Base-by-base conservation (phyloP, 2,329 filamentous ascomycete genomes). In the Talaromyces sp. region DNA sequence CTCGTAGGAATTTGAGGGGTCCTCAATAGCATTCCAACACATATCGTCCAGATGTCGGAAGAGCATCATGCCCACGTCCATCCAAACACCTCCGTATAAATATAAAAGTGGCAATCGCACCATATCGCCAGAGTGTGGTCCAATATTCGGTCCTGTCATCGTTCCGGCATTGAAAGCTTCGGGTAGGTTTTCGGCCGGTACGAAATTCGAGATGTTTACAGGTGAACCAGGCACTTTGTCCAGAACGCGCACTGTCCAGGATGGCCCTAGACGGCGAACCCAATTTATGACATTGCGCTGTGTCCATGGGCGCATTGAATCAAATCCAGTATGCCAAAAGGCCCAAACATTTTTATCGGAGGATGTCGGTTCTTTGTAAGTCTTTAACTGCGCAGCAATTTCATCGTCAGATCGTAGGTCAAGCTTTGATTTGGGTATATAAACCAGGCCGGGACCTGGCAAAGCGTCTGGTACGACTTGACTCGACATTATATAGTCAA, bases 61-160 rank as follows among this genome's bases (percentile, higher is more conserved):
- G 0, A 79, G 64, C 17, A 77, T 73, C 41, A 65, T 69, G 4
- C 75, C 74, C 5, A 77, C 73, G 57, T 78, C 75, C 60, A 77
- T 68, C 66, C 70, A 76, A 0, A 70, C 72, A 21, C 76, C 75
- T 6, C 75, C 76, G 53, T 76, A 71, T 15, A 63, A 60, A 52
- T 69, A 70, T 13, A 79, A 60, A 5, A 71, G 66, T n/a, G 75
- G 72, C 5, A 78, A 69, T 0, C 80, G 75, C 5, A 81, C 66
- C 0, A 81, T 68, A 54, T 82, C 80, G 2, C 77, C 76, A 0
- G 71, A 73, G 60, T 82, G 80, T 1, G 70, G 71, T 1, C 75
- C 78, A 1, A 70, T 67, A 54, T 73, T 73, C 0, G 73, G 72
- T 0, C 79, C 78, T 11, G 72, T 69, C 75, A 81, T 80, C 0